Evolutionary conservation across 2,329 filamentous ascomycete genomes (phyloP).

Genomic region (Trichoderma cornu-damae): DNA sequence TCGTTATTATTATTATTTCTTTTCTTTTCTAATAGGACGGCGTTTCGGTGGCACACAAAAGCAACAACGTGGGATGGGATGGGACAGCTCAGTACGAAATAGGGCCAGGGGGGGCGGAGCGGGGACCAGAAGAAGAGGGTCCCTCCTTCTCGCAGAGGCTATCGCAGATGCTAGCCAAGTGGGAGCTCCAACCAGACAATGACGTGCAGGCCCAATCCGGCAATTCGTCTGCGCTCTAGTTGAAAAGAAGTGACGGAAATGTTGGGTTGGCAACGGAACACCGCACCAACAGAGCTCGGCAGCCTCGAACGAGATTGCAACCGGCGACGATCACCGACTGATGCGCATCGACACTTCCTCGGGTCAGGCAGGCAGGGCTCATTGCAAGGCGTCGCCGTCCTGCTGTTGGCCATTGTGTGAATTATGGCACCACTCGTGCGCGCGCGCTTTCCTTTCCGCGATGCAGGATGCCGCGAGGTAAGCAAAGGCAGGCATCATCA

Average conservation of each 20-base stretch:
- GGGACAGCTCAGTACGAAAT: too few relatives aligned
- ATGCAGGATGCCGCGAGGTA: too few relatives aligned
- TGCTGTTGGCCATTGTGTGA: background rate
- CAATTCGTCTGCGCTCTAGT: constrained; percentile 5
- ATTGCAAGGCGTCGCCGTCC: background rate
- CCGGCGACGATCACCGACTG: too few relatives aligned
- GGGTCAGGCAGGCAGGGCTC: constrained; percentile 7
- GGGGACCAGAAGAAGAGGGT: background rate
- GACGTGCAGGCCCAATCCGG: constrained; percentile 14
- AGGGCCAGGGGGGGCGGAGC: constrained; percentile 1
- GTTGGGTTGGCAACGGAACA: too few relatives aligned
- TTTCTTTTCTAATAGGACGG: too few relatives aligned
- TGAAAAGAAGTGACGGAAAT: too few relatives aligned
- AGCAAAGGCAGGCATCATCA: too few relatives aligned
- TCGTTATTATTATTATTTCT: too few relatives aligned
- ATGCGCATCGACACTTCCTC: constrained; percentile 1
- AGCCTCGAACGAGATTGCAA: background rate
- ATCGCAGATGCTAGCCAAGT: too few relatives aligned
- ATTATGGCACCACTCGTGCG: too few relatives aligned
- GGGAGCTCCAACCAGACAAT: constrained; percentile 1
- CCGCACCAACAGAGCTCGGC: background rate
- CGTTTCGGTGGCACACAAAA: background rate
- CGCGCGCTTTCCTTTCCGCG: too few relatives aligned
- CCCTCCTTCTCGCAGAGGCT: too few relatives aligned
- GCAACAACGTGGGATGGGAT: constrained; percentile 5